Evolutionary conservation across 495 filamentous ascomycete species (phyloP), one percentile per base, ranked within the genome.

Genomic region (Penicillium salamii): DNA sequence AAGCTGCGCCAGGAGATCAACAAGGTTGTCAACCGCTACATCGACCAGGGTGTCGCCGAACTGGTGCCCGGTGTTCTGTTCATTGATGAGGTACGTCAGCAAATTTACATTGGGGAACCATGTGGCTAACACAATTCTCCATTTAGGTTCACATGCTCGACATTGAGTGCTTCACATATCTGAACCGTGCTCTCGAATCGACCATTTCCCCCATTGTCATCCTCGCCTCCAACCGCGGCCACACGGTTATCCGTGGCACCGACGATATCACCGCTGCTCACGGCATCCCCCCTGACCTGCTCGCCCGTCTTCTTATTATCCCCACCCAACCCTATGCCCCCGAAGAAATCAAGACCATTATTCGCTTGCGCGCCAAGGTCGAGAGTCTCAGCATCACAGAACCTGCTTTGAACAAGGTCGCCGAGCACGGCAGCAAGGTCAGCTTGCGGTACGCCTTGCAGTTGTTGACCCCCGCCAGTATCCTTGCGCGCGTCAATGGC

Each of bases 21-120:
- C 80, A 97, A 96, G 74, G 92, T 97, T 5, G 93, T 98, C 46
- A 95, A 86, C 74, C 88, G 90, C 67, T 98, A 97, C 69, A 98
- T 97, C 54, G 92, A 97, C 57, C 91, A 96, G 70, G 92, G 92
- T 34, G 89, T 96, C n/a, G 93, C 93, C 3, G 93, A 98, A 74
- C 82, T 98, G 35, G 90, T 98, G 24, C 93, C 93, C 7, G 93
- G 93, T 48, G 93, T 98, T 42, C 77, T 98, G 23, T 98, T 98
- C 72, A 98, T 98, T 53, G 93, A 98, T 57, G 93, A 98, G 82
- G 91, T 93, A 79, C 58, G 80, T 19, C 2, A 31, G 37, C 0
- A 21, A 1, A 6, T 17, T 13, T 46, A 9, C 7, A 26, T 21
- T 11, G 3, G 63, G 36, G 23, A 8, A 32, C 5, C 11, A 32